A percentile compares a stretch with the other conserved stretches of the same genome.
phyloP scores from a whole-genome alignment of 2,329 filamentous ascomycete genomes.

The Aspergillus proliferans region DNA sequence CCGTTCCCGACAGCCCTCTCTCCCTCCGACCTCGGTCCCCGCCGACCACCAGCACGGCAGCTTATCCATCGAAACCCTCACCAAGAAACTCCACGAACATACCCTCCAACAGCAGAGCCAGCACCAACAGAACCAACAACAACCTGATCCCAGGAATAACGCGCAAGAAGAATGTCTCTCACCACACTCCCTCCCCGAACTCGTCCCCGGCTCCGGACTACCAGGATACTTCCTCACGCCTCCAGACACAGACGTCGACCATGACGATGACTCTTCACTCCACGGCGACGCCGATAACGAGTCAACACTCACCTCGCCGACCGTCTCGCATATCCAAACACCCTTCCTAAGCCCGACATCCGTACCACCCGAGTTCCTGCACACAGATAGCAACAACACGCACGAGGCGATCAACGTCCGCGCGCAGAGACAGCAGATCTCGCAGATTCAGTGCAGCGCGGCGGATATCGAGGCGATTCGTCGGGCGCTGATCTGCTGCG shows the following conservation, averaged over 20 bases:
- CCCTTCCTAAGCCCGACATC: conserved; percentile 25
- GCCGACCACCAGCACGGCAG: conserved; percentile 35
- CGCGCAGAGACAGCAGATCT: conserved; percentile 34
- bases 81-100: conserved; percentile 36
- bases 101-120: conserved; percentile 23
- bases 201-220: conserved; percentile 3
- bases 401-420: conserved; percentile 18
- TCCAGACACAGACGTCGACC: conserved; percentile 34
- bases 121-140: conserved; percentile 1
- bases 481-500: conserved; percentile 26
- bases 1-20: conserved; percentile 30
- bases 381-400: conserved; percentile 5
- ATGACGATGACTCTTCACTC: conserved; percentile 41
- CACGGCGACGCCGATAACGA: neutral
- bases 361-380: conserved; percentile 19
- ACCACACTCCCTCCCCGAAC: conserved; percentile 4
- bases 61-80: conserved; percentile 36
- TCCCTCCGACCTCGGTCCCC: conserved; percentile 37
- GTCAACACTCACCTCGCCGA: conserved; percentile 51
- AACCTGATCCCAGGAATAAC: neutral
- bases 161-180: neutral
- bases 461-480: conserved; percentile 32
- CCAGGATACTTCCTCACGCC: conserved; percentile 30
- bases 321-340: conserved; percentile 33
- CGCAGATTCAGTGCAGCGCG: conserved; percentile 34